Evolutionary conservation across 352 stramenopile genomes (phyloP), one percentile per base, ranked within the genome.

Genomic region (Globisporangium barbulae): DNA sequence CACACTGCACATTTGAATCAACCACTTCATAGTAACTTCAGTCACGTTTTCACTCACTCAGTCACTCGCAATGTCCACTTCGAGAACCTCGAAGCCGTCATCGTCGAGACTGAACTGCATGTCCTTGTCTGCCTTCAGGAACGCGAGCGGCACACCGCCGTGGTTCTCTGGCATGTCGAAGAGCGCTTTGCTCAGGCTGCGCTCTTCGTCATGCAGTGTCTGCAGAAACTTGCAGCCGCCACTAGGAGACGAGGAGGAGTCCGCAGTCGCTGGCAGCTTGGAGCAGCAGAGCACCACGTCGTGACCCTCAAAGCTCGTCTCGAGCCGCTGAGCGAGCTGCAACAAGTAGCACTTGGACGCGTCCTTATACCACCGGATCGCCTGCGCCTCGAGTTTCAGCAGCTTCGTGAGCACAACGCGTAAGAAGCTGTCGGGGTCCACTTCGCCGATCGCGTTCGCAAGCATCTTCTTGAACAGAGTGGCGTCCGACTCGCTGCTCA

Each of bases 31-130:
- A 45, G 39, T 30, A 9, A 35, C 17, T 22, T 21, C 47, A 15
- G 17, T 37, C 28, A 22, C 13, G 21, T 22, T 37, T 21, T 54
- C 13, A 8, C 22, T 35, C 21, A 12, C 37, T 50, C 61, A 53
- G 22, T 63, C 35, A 13, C 54, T 41, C 1, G 60, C 17, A 19
- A 62, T 12, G 1, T 89, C 79, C 12, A 90, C 31, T 13, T 69
- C 63, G 17, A 69, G 17, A 9, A 93, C 83, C 73, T 94, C 85
- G 61, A 94, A 94, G 33, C 84, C 84, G 56, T 93, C 84, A 48
- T 92, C 79, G 41, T 93, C 86, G 21, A 94, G 71, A 74, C 74
- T 80, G 67, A 92, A 93, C 42, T 90, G 75, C 55, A 80, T 87
- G 45, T 78, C 74, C 48, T 90, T 79, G 60, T 92, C 80, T 44